phyloP scores from a whole-genome alignment of 345 rosid genomes.

The Triadica sebifera region DNA sequence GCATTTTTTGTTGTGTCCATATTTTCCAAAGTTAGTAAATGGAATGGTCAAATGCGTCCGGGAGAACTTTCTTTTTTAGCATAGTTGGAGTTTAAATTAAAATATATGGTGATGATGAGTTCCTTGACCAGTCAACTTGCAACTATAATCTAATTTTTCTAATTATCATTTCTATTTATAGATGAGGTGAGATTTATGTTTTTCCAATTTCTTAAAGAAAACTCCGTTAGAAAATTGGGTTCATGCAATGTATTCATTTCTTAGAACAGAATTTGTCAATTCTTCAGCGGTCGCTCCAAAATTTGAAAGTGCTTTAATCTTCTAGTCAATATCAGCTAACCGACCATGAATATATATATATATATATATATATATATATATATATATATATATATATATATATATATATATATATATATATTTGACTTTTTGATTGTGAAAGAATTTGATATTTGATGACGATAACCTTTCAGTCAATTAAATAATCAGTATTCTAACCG shows the following conservation, averaged over 20 bases:
- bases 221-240: neutral
- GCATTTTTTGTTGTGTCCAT: no score
- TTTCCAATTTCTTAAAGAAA: neutral
- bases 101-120: neutral
- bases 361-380: no score
- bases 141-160: neutral
- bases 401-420: no score
- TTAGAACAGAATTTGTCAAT: conserved; percentile 13
- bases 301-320: conserved; percentile 11
- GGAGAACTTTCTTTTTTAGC: neutral
- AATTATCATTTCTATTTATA: no score
- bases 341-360: no score
- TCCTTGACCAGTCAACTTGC: conserved; percentile 17
- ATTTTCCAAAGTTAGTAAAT: neutral
- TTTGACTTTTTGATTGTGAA: conserved; percentile 6
- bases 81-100: neutral
- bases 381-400: no score
- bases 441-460: conserved; percentile 17
- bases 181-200: neutral
- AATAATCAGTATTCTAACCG: neutral
- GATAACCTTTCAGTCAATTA: neutral
- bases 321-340: conserved; percentile 36
- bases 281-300: conserved; percentile 15
- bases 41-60: neutral
- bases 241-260: conserved; percentile 12